Percentiles rank a stretch among this genome's conserved stretches.
These are phyloP conservation scores for Teratosphaeria epicoccoides DNA, from an alignment of 2,329 filamentous ascomycete genomes.

Conservation along the genomic window DNA sequence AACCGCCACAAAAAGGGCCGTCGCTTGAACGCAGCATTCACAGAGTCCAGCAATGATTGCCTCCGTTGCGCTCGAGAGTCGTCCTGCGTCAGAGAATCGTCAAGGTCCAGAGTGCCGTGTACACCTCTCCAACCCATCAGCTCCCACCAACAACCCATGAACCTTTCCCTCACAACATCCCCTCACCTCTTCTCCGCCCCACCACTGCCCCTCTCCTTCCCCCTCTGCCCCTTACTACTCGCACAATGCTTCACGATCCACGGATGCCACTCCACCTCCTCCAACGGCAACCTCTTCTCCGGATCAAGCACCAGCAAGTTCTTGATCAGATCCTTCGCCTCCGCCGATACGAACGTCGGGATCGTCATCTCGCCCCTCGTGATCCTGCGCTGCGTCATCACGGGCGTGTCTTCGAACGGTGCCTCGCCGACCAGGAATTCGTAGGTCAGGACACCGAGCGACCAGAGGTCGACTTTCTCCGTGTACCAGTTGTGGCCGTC, in stretches of 20 bases:
- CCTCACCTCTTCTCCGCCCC: conserved; percentile 8
- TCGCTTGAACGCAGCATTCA: not conserved
- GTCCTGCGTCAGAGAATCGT: too few relatives aligned
- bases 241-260: conserved; percentile 96
- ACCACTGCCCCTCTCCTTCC: conserved; percentile 32
- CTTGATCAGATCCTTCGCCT: conserved; percentile 88
- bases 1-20: too few relatives aligned
- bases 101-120: too few relatives aligned
- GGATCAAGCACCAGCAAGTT: conserved; percentile 83
- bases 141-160: too few relatives aligned
- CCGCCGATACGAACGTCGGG: conserved; percentile 77
- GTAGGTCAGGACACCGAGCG: conserved; percentile 85
- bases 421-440: conserved; percentile 95
- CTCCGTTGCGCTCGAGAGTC: too few relatives aligned
- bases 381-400: conserved; percentile 90
- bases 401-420: conserved; percentile 88
- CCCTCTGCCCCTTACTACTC: conserved; percentile 34
- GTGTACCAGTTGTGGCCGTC: conserved; percentile 75
- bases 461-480: conserved; percentile 96
- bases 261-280: conserved; percentile 78
- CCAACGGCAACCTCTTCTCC: conserved; percentile 81
- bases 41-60: too few relatives aligned
- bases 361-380: conserved; percentile 83
- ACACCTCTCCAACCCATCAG: too few relatives aligned
- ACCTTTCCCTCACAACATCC: not conserved